Base-by-base conservation (phyloP, 2,329 filamentous ascomycete genomes). In the Apiospora arundinis region DNA sequence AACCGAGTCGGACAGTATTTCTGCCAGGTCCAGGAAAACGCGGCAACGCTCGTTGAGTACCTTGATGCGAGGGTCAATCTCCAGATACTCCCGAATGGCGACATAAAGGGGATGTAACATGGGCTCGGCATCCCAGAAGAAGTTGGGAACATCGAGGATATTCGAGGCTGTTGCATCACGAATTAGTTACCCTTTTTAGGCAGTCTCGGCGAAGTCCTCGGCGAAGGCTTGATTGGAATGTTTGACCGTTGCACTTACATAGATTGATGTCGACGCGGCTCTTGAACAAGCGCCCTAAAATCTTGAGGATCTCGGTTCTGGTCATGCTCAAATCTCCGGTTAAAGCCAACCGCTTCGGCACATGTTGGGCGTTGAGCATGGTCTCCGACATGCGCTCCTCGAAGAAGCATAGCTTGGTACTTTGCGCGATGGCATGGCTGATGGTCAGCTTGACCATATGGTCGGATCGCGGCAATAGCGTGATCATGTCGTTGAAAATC, bases 401-500 rank as follows among this genome's bases (percentile, higher is more conserved):
- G 77, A 99, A 99, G 80, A 96, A 94, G 79, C 93, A 96, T 52
- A 99, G 85, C 82, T 98, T 98, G 0, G 96, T 99, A 81, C 95
- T 98, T 82, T 99, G 96, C 0, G 95, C 95, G 76, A 99, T 98
- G 48, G 95, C 96, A 80, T 99, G 96, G 81, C 93, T 97, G 85
- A 99, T 99, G 45, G 95, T 95, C 21, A 99, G 87, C 83, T 98
- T 98, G 80, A 98, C 97, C 95, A 99, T 98, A 83, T 99, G 96
- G 83, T 99, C 96, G 40, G 88, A 90, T 49, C 94, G 92, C 72
- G 94, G 97, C 74, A 97, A 89, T 63, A 99, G 85, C 0, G 96
- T 99, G 77, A 99, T 98, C 96, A 99, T 99, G 82, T 99, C 96
- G 83, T 99, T 98, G 85, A 97, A 99, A 42, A 99, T 93, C 71